These are phyloP conservation scores for Lenzites betulinus DNA, from an alignment of 768 basidiomycete genomes.

Conservation along the genomic window DNA sequence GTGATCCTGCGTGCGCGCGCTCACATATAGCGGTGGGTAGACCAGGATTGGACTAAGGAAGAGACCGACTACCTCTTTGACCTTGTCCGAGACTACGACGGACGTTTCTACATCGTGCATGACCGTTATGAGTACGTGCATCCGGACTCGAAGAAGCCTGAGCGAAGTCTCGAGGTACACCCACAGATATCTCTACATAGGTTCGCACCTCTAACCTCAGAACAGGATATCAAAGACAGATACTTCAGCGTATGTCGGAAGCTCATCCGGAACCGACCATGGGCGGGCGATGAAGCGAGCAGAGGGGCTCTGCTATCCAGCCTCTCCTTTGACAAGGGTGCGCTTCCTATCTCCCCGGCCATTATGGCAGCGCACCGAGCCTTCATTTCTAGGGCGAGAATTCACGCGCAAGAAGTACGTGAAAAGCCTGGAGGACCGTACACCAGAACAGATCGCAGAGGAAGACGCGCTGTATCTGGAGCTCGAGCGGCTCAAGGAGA, in stretches of 20 bases:
- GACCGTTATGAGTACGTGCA: conserved; percentile 80
- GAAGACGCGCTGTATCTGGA: conserved; percentile 95
- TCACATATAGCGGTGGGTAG: conserved; percentile 37
- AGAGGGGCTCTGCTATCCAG: conserved; percentile 68
- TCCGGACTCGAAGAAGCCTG: conserved; percentile 40
- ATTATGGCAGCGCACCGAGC: not conserved
- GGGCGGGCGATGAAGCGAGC: conserved; percentile 76
- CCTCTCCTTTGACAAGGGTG: conserved; percentile 89
- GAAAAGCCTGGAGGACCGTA: conserved; percentile 82
- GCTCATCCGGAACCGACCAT: conserved; percentile 81
- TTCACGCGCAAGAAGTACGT: conserved; percentile 87
- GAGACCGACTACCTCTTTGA: conserved; percentile 93
- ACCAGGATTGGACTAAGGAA: conserved; percentile 86
- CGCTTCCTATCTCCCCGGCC: not conserved
- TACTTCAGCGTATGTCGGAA: conserved; percentile 92
- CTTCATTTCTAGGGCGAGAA: conserved; percentile 67
- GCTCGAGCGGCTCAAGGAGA: conserved; percentile 93
- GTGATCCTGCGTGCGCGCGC: not conserved
- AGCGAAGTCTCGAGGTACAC: conserved; percentile 71
- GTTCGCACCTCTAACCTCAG: not conserved
- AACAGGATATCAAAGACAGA: conserved; percentile 88
- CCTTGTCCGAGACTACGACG: conserved; percentile 79
- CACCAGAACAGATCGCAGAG: conserved; percentile 86
- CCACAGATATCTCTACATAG: not conserved
- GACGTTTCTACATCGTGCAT: conserved; percentile 85